A percentile compares a stretch with the other conserved stretches of the same genome.
Evolutionary conservation across 2,329 filamentous ascomycete species (phyloP).

Genomic region (Fusarium chuoi): DNA sequence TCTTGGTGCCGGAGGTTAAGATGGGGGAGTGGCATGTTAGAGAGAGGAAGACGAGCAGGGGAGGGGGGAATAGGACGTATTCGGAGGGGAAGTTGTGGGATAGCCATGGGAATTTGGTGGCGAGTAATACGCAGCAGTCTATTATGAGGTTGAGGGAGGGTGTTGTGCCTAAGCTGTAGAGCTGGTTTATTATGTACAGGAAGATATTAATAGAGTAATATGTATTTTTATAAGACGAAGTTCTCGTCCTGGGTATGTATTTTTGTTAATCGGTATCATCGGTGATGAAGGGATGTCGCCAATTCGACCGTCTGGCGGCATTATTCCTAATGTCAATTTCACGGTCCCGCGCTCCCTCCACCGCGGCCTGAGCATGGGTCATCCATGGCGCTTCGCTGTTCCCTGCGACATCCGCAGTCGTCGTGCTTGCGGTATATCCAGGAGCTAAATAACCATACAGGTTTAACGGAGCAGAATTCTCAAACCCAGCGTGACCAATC

Average conservation of each 20-base stretch:
- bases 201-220: background rate
- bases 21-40: slow-evolving; percentile 56
- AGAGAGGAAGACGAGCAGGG: slow-evolving; percentile 53
- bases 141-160: slow-evolving; percentile 45
- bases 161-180: slow-evolving; percentile 17
- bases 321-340: background rate
- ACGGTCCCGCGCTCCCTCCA: background rate
- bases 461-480: accelerated
- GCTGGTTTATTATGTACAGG: accelerated
- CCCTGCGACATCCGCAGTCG: background rate
- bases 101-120: slow-evolving; percentile 55
- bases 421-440: accelerated
- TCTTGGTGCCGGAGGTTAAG: slow-evolving; percentile 53
- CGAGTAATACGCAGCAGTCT: slow-evolving; percentile 60
- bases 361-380: too few relatives aligned
- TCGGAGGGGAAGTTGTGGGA: slow-evolving; percentile 58
- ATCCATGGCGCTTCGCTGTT: accelerated
- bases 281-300: background rate
- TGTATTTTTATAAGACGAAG: background rate
- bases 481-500: accelerated
- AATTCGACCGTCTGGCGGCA: background rate
- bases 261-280: background rate
- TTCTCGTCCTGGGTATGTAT: background rate
- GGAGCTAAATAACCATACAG: background rate
- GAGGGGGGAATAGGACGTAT: slow-evolving; percentile 55